Evolutionary conservation across 2,329 filamentous ascomycete species (phyloP).

Genomic region (Trichophaea hybrida): DNA sequence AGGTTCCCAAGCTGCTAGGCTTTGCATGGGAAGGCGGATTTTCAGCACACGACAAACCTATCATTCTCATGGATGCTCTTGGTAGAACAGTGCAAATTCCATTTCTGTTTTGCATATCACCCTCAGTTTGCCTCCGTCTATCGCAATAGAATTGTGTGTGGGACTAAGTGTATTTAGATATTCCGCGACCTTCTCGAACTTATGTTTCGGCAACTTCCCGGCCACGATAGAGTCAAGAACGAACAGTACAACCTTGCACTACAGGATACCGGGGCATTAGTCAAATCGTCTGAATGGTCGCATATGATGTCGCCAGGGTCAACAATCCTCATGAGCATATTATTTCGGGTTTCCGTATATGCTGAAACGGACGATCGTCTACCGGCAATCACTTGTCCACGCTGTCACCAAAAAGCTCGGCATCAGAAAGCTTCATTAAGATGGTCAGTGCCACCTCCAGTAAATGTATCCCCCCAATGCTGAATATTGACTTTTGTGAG

Average conservation of each 20-base stretch:
- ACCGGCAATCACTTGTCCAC: background rate
- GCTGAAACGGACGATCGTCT: background rate
- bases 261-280: background rate
- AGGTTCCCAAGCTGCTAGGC: background rate
- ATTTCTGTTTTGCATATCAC: background rate
- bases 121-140: background rate
- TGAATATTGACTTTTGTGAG: background rate
- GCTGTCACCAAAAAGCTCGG: background rate
- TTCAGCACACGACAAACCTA: background rate
- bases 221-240: background rate
- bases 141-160: background rate
- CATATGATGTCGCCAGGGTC: background rate
- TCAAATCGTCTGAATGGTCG: background rate
- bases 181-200: background rate
- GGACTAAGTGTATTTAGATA: background rate
- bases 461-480: background rate
- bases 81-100: background rate
- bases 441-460: background rate
- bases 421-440: background rate
- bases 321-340: background rate
- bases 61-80: background rate
- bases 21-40: background rate
- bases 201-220: background rate
- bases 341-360: background rate
- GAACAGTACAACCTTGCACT: background rate